Conservation (phyloP, 2,329 filamentous ascomycete genomes). For the Botryotinia calthae region DNA sequence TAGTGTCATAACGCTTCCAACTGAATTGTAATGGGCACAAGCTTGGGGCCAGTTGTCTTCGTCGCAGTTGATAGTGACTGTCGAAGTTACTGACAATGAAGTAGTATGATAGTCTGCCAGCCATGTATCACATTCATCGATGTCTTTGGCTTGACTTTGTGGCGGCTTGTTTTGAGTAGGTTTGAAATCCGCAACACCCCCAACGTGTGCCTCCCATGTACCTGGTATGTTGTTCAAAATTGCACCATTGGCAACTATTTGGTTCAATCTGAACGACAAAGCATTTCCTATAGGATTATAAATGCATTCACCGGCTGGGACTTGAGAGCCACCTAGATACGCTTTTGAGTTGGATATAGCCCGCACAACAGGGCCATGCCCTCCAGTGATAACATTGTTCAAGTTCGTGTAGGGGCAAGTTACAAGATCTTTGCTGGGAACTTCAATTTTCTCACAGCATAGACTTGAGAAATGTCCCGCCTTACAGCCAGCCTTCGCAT, state of each 20-base stretch:
- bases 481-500: not conserved
- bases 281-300: not conserved
- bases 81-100: not conserved
- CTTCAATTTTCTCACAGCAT: not conserved
- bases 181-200: not conserved
- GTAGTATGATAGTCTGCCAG: not conserved
- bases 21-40: not conserved
- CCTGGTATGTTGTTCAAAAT: not conserved
- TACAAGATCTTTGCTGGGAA: not conserved
- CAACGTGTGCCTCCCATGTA: not conserved
- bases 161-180: not conserved
- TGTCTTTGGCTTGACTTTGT: not conserved
- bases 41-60: not conserved
- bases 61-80: not conserved
- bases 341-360: not conserved
- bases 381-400: not conserved
- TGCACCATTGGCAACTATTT: not conserved
- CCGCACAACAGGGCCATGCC: not conserved
- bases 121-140: not conserved
- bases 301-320: not conserved
- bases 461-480: not conserved
- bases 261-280: not conserved
- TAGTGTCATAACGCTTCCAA: not conserved
- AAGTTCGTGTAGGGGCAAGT: not conserved
- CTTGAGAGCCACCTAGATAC: not conserved